phyloP scores from a whole-genome alignment of 176 grass and related monocot genomes.

The Pontederia crassipes region DNA sequence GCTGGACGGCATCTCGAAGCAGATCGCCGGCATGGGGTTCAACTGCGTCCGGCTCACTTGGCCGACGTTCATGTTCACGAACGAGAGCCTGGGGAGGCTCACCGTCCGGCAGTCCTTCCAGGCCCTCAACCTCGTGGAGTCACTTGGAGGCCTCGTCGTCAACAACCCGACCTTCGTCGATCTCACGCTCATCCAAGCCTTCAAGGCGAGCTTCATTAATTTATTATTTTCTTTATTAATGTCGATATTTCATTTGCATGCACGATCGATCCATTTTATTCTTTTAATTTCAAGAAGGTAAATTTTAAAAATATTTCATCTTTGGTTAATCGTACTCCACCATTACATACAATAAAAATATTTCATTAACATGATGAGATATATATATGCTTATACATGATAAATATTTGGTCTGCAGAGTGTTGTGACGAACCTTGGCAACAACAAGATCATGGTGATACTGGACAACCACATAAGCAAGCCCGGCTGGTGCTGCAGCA shows the following conservation, averaged over 20 bases:
- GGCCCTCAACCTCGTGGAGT: conserved; percentile 53
- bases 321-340: too few species aligned
- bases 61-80: conserved; percentile 61
- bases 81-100: conserved; percentile 43
- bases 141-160: conserved; percentile 33
- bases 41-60: conserved; percentile 82
- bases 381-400: too few species aligned
- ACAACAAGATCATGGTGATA: conserved; percentile 68
- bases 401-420: conserved; percentile 16
- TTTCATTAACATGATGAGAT: too few species aligned
- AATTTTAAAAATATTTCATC: too few species aligned
- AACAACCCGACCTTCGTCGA: conserved; percentile 58
- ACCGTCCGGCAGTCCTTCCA: conserved; percentile 57
- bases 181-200: conserved; percentile 70
- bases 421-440: conserved; percentile 57
- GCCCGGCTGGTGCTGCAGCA: conserved; percentile 67
- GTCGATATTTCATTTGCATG: background rate
- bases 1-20: conserved; percentile 42
- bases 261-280: too few species aligned
- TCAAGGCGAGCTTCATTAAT: conserved; percentile 28
- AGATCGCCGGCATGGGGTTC: conserved; percentile 53
- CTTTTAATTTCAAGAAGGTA: too few species aligned
- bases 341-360: too few species aligned
- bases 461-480: conserved; percentile 87
- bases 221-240: background rate